These are phyloP conservation scores for Biscogniauxia marginata DNA, from an alignment of 2,329 filamentous ascomycete genomes.

Conservation along the genomic window DNA sequence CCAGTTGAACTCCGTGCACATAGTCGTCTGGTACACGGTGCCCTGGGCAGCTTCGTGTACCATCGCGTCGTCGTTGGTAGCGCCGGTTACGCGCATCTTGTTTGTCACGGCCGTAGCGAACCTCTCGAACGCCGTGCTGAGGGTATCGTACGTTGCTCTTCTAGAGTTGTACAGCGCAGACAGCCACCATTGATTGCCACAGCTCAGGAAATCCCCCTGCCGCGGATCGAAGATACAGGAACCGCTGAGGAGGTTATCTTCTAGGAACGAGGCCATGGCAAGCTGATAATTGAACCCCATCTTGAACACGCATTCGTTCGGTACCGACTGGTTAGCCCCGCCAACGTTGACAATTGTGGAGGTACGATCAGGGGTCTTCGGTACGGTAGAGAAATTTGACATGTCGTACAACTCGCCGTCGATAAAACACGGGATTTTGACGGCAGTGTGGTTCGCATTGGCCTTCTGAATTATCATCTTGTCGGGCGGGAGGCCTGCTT, in stretches of 20 bases:
- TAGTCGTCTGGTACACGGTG: conserved; percentile 11
- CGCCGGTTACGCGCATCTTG: conserved; percentile 17
- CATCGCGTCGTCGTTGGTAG: conserved; percentile 5
- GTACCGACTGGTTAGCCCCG: conserved; percentile 14
- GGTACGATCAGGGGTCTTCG: neutral
- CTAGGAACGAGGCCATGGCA: conserved; percentile 6
- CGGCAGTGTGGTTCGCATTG: conserved; percentile 14
- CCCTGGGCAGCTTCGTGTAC: conserved; percentile 6
- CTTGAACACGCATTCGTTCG: conserved; percentile 18
- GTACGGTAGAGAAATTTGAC: conserved; percentile 10
- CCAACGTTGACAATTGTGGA: conserved; percentile 13
- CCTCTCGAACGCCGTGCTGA: conserved; percentile 11
- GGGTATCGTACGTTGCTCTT: conserved; percentile 10
- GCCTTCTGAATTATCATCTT: neutral
- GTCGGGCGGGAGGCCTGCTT: conserved; percentile 3
- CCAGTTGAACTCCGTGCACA: conserved; percentile 21
- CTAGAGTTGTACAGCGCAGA: conserved; percentile 10
- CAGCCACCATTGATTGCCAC: conserved; percentile 16
- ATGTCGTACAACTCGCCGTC: conserved; percentile 10
- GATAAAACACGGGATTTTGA: conserved; percentile 14
- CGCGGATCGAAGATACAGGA: conserved; percentile 6
- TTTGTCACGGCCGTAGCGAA: conserved; percentile 19
- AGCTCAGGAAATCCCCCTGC: conserved; percentile 8
- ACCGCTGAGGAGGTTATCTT: conserved; percentile 6
- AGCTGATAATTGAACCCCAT: conserved; percentile 8